Evolutionary conservation across 2,329 filamentous ascomycete genomes (phyloP).

Genomic region (Arthroderma sp.): DNA sequence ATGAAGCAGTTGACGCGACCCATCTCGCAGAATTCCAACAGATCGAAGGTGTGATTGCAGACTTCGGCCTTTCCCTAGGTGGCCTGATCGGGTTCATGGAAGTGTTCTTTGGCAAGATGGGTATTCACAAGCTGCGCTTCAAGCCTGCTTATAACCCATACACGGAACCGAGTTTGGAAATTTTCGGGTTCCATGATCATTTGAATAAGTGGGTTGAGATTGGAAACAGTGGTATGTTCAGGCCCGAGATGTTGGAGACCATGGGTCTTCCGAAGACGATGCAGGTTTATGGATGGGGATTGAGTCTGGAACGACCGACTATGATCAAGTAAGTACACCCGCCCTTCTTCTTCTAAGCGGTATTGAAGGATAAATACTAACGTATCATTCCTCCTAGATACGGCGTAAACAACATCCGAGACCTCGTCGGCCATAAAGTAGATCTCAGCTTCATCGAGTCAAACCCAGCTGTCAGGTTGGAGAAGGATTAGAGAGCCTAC

Average conservation of each 20-base stretch:
- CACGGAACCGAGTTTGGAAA: conserved; percentile 95
- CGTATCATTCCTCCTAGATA: conserved; percentile 30
- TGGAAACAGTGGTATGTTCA: conserved; percentile 97
- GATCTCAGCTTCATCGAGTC: conserved; percentile 84
- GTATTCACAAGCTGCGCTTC: conserved; percentile 74
- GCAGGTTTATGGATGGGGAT: conserved; percentile 85
- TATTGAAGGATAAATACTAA: conserved; percentile 6
- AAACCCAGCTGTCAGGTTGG: conserved; percentile 80
- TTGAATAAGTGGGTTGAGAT: conserved; percentile 90
- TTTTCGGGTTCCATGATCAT: conserved; percentile 88
- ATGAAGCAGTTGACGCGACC: conserved; percentile 92
- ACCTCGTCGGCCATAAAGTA: conserved; percentile 88
- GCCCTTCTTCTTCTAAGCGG: background rate
- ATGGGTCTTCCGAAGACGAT: conserved; percentile 90
- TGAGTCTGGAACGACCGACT: conserved; percentile 83
- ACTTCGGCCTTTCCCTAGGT: conserved; percentile 83
- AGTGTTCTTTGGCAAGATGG: conserved; percentile 93
- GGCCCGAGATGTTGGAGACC: conserved; percentile 88
- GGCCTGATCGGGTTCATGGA: conserved; percentile 91
- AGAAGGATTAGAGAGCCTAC: conserved; percentile 52
- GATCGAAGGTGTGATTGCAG: conserved; percentile 94
- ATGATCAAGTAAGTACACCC: conserved; percentile 73
- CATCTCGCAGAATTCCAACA: conserved; percentile 98
- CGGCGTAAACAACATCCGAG: conserved; percentile 76
- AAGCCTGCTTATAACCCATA: conserved; percentile 96